Conservation (phyloP, 1,284 basidiomycete species). For the Moniliophthora roreri region DNA sequence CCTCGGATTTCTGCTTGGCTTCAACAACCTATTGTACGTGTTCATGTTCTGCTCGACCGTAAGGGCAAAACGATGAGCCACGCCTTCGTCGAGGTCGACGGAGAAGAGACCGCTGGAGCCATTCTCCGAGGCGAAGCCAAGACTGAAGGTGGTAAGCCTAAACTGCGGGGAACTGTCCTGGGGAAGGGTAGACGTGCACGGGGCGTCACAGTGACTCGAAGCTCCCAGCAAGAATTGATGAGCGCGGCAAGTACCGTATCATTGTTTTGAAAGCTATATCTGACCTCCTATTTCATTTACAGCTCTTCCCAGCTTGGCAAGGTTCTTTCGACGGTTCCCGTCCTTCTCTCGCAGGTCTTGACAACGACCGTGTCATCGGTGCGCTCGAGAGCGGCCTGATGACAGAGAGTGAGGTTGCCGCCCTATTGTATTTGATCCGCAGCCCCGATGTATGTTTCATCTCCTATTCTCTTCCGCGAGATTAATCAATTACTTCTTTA, state of each 20-base stretch:
- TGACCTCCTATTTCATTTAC: constrained; percentile 11
- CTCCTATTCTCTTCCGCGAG: constrained; percentile 8
- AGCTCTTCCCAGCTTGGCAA: constrained; percentile 79
- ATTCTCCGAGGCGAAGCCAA: constrained; percentile 58
- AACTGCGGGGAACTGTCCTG: constrained; percentile 56
- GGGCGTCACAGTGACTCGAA: constrained; percentile 78
- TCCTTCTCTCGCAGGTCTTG: constrained; percentile 63
- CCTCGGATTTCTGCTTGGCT: constrained; percentile 66
- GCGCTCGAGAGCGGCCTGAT: constrained; percentile 63
- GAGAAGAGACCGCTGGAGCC: constrained; percentile 57
- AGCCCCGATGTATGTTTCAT: constrained; percentile 63
- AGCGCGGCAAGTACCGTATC: constrained; percentile 55
- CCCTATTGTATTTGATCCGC: constrained; percentile 64
- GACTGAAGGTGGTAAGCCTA: constrained; percentile 5
- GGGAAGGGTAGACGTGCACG: constrained; percentile 73
- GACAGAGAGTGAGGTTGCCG: constrained; percentile 61
- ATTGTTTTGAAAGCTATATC: not conserved
- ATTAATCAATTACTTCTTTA: constrained; percentile 26
- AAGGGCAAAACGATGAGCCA: constrained; percentile 81
- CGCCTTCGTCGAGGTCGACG: constrained; percentile 71
- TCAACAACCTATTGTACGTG: constrained; percentile 62
- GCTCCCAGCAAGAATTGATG: constrained; percentile 78
- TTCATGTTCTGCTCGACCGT: constrained; percentile 73
- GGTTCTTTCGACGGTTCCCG: constrained; percentile 69
- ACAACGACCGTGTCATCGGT: constrained; percentile 51